Evolutionary conservation across 2,329 filamentous ascomycete species (phyloP).

Genomic region (Pseudocercospora vitis): DNA sequence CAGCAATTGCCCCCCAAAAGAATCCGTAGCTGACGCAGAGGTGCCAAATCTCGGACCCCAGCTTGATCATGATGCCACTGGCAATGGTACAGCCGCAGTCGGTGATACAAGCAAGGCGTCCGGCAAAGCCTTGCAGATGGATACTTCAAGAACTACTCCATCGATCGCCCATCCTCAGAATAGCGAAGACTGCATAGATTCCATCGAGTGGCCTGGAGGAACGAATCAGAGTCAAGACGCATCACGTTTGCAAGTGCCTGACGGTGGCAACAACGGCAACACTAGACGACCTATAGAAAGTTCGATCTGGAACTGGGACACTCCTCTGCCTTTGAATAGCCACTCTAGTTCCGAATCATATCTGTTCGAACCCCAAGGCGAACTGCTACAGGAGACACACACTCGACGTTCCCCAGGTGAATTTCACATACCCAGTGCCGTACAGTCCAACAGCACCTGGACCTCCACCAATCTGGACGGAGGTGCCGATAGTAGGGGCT

Average conservation of each 20-base stretch:
- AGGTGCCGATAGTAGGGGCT: conserved; percentile 10
- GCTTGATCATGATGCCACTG: conserved; percentile 7
- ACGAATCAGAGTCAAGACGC: conserved; percentile 9
- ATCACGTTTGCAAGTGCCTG: conserved; percentile 12
- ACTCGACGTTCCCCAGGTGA: conserved; percentile 35
- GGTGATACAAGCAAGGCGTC: background rate
- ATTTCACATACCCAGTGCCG: conserved; percentile 41
- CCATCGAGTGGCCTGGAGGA: background rate
- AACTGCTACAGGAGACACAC: conserved; percentile 43
- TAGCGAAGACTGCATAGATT: conserved; percentile 4
- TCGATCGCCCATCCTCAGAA: background rate
- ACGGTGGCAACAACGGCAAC: conserved; percentile 11
- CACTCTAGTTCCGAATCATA: conserved; percentile 24
- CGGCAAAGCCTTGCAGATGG: conserved; percentile 9
- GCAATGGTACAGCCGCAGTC: background rate
- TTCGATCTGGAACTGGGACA: conserved; percentile 42
- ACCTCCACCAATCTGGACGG: conserved; percentile 16
- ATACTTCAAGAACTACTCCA: conserved; percentile 3
- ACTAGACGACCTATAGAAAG: conserved; percentile 15
- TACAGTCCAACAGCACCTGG: conserved; percentile 15
- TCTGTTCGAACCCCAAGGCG: conserved; percentile 49
- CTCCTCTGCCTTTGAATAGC: conserved; percentile 38
- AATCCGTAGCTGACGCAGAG: conserved; percentile 5
- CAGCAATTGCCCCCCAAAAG: background rate
- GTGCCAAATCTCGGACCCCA: conserved; percentile 4